Evolutionary conservation across 2,329 filamentous ascomycete genomes (phyloP).

Genomic region (Ceratocystiopsis sp.): DNA sequence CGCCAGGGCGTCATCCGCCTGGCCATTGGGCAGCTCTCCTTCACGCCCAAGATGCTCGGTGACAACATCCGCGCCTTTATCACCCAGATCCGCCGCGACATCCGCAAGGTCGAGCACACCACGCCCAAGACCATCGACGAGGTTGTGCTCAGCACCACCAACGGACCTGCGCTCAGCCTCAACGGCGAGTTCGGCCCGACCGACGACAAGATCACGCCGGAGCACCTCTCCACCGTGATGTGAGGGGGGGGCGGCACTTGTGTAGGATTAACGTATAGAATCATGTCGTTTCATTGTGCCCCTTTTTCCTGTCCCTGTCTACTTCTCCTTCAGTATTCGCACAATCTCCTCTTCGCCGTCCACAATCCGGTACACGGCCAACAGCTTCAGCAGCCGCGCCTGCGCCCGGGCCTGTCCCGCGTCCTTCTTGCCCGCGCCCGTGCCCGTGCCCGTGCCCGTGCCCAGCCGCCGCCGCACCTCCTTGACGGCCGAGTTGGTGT

Average conservation of each 20-base stretch:
- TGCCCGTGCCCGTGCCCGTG: too few species aligned
- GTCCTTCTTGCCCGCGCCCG: too few species aligned
- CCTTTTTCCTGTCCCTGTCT: neutral
- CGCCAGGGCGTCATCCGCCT: constrained; percentile 67
- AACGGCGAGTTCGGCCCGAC: constrained; percentile 59
- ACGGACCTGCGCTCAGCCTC: constrained; percentile 73
- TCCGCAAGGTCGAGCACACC: constrained; percentile 36
- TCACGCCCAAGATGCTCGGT: constrained; percentile 72
- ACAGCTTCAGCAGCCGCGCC: constrained; percentile 29
- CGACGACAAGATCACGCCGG: constrained; percentile 36
- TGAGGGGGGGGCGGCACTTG: constrained; percentile 16
- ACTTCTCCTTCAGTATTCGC: constrained; percentile 26
- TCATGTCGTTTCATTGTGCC: neutral
- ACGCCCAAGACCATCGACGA: constrained; percentile 56
- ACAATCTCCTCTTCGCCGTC: constrained; percentile 36
- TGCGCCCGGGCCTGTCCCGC: constrained; percentile 16
- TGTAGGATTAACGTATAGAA: neutral
- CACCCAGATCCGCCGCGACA: constrained; percentile 60
- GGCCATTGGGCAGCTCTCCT: constrained; percentile 79
- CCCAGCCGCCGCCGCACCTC: constrained; percentile 11
- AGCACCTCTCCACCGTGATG: constrained; percentile 36
- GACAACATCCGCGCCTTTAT: constrained; percentile 71
- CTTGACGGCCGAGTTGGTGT: constrained; percentile 31
- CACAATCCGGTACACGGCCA: constrained; percentile 35
- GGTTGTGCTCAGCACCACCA: constrained; percentile 70